Evolutionary conservation across 2,329 filamentous ascomycete species (phyloP), one percentile per base, ranked within the genome.

Genomic region (Metarhizium sp.): DNA sequence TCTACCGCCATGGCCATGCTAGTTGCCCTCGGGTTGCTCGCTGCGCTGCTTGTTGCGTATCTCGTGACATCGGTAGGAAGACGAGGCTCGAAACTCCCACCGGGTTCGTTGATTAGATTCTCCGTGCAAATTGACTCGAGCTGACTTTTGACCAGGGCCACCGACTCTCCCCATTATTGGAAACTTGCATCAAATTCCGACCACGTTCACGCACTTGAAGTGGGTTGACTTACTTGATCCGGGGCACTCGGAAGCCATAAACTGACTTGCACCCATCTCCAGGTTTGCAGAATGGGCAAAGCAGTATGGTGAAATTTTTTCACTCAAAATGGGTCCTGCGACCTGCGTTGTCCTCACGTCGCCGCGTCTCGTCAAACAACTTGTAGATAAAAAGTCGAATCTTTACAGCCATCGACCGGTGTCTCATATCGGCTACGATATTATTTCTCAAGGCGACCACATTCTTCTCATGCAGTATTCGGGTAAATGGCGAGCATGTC

Each of bases 401-500:
- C 70, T 72, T 8, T 78, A 75, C 60, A 75, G 69, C 54, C 65
- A 72, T 38, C 64, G 76, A 5, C 75, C 76, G 0, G 59, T 63
- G 0, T 73, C 69, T 0, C 73, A 75, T 54, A 71, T 78, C 10
- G 66, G 69, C 1, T 47, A 55, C 42, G 63, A 73, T 38, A 62
- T 79, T 30, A 75, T 79, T 51, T 72, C 72, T 3, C 64, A 68
- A 2, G 74, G 75, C 2, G 71, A 78, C 58, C 76, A 79, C 59
- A 72, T 73, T 0, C 64, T 70, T 14, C 66, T 63, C 29, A 47
- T 53, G 52, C 52, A 53, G 20, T 50, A 50, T 16, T 32, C 48
- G 34, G 29, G 16, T 11, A 50, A 43, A 18, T 80, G 77, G 78
- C 66, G 74, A 6, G 66, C 59, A 3, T 69, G 72, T n/a, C 69